Conservation (phyloP, 768 basidiomycete species). For the Kwoniella dendrophila region DNA sequence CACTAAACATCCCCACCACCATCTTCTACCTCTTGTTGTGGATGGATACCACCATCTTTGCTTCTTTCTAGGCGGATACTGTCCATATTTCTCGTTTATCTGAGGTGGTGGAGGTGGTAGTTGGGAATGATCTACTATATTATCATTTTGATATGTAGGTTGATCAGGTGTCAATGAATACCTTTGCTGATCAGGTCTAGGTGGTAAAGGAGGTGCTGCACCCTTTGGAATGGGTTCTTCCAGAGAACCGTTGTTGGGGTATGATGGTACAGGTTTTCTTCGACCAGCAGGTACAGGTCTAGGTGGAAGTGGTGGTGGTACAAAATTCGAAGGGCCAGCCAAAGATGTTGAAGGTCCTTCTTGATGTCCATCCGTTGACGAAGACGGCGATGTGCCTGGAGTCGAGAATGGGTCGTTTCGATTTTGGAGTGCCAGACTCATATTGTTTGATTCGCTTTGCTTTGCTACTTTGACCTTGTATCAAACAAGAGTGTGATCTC, state of each 20-base stretch:
- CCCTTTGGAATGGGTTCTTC: slow-evolving; percentile 9
- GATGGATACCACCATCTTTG: slow-evolving; percentile 25
- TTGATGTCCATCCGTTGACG: not conserved
- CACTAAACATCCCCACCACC: slow-evolving; percentile 24
- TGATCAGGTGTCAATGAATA: slow-evolving; percentile 11
- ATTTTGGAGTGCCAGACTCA: slow-evolving; percentile 22
- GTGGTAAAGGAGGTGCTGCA: slow-evolving; percentile 15
- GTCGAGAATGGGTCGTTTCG: slow-evolving; percentile 15
- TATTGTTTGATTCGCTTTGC: slow-evolving; percentile 1
- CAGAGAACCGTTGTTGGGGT: slow-evolving; percentile 16
- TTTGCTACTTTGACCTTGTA: not conserved
- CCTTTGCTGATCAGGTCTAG: slow-evolving; percentile 2
- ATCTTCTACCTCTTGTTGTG: slow-evolving; percentile 14
- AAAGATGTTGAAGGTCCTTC: too few relatives aligned
- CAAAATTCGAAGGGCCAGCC: slow-evolving; percentile 6
- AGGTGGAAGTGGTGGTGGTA: slow-evolving; percentile 21
- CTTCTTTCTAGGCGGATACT: slow-evolving; percentile 12
- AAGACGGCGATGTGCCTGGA: not conserved
- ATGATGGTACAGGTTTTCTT: slow-evolving; percentile 25
- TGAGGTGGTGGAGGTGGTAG: slow-evolving; percentile 21
- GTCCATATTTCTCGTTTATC: slow-evolving; percentile 11
- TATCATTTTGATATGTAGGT: slow-evolving; percentile 19
- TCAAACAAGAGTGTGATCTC: not conserved
- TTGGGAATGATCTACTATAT: slow-evolving; percentile 15
- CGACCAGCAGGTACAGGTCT: slow-evolving; percentile 13